Percentiles rank a stretch among this genome's conserved stretches.
Conservation (phyloP, 2,329 filamentous ascomycete species). For the Xylariaceae sp. region DNA sequence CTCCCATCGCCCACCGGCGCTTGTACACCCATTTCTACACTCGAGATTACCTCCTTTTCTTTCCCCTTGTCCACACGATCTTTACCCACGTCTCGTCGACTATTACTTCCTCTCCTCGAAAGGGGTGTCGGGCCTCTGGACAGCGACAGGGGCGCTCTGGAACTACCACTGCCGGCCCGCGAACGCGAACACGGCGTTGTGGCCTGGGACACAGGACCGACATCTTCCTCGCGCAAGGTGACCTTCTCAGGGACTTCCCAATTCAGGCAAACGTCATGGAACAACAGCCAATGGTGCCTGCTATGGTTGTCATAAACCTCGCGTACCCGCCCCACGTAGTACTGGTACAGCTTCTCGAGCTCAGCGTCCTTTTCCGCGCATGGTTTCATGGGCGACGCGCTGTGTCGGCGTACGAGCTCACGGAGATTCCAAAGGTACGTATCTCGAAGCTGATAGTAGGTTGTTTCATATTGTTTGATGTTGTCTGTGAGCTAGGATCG, state of each 20-base stretch:
- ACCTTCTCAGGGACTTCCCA: slow-evolving; percentile 23
- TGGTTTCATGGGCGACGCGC: slow-evolving; percentile 12
- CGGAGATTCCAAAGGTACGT: slow-evolving; percentile 36
- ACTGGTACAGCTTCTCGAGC: slow-evolving; percentile 28
- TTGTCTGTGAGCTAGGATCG: slow-evolving; percentile 30
- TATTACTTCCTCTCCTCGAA: background rate
- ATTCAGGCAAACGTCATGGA: slow-evolving; percentile 11
- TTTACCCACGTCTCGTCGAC: background rate
- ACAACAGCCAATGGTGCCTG: slow-evolving; percentile 24
- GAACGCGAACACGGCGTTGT: slow-evolving; percentile 8
- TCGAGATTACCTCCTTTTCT: slow-evolving; percentile 13
- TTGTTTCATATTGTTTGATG: slow-evolving; percentile 31
- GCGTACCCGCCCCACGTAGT: slow-evolving; percentile 26
- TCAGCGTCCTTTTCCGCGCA: slow-evolving; percentile 29
- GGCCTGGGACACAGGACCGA: background rate
- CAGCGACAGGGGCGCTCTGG: background rate
- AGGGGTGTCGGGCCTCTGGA: slow-evolving; percentile 1
- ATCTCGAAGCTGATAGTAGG: slow-evolving; percentile 26
- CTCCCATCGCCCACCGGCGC: background rate
- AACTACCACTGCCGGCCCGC: slow-evolving; percentile 7
- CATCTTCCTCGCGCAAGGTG: slow-evolving; percentile 14
- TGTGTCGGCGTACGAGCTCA: slow-evolving; percentile 30
- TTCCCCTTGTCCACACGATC: slow-evolving; percentile 11
- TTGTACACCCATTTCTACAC: background rate
- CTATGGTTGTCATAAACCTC: slow-evolving; percentile 26